Conservation (phyloP, 2,329 filamentous ascomycete genomes). For the Shiraia bambusicola region DNA sequence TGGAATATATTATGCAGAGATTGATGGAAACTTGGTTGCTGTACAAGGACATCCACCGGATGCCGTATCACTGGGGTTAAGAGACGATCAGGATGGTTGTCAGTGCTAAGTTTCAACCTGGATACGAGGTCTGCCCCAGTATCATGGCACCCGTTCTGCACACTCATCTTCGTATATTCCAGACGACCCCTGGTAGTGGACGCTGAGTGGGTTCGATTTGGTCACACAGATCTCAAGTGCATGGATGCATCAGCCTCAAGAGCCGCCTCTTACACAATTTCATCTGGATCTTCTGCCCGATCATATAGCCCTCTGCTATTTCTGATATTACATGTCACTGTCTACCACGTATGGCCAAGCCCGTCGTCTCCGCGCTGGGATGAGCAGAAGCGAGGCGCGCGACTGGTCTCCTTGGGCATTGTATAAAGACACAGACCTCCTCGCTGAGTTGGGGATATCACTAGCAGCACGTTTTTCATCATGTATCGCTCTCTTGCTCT, state of each 20-base stretch:
- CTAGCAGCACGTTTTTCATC: slow-evolving; percentile 9
- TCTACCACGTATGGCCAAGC: slow-evolving; percentile 4
- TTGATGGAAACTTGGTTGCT: slow-evolving; percentile 1
- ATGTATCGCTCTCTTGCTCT: slow-evolving; percentile 43
- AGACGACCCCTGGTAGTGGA: not conserved
- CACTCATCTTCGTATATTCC: not conserved
- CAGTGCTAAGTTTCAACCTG: not conserved
- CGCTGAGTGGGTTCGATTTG: slow-evolving; percentile 2
- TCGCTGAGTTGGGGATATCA: slow-evolving; percentile 3
- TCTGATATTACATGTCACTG: slow-evolving; percentile 7
- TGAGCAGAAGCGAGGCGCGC: slow-evolving; percentile 1
- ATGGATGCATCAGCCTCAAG: slow-evolving; percentile 4
- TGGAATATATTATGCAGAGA: slow-evolving; percentile 7
- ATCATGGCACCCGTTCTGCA: not conserved
- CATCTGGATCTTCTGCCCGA: slow-evolving; percentile 9
- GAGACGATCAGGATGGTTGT: not conserved
- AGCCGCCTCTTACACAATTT: slow-evolving; percentile 1
- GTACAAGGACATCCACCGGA: not conserved
- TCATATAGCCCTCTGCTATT: slow-evolving; percentile 5
- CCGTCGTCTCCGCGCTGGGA: slow-evolving; percentile 4
- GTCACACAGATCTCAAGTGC: slow-evolving; percentile 9
- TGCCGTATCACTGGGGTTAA: slow-evolving; percentile 3
- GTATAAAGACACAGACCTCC: slow-evolving; percentile 12
- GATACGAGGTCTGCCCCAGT: too few species aligned
- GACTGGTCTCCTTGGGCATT: not conserved